These are phyloP conservation scores for Triticum urartu DNA, from an alignment of 176 grass and related monocot genomes.

Conservation along the genomic window DNA sequence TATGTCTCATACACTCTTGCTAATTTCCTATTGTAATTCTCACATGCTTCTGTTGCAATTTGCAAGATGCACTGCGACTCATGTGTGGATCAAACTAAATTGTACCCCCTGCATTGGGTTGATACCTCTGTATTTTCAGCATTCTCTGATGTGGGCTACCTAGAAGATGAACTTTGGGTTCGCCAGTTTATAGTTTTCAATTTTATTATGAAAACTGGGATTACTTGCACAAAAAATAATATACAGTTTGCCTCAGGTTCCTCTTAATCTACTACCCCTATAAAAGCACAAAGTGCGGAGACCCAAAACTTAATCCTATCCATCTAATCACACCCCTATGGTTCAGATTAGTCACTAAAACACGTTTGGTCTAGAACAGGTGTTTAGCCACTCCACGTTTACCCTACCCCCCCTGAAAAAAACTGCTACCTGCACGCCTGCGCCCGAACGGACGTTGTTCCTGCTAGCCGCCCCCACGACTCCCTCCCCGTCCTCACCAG, in stretches of 20 bases:
- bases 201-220: not conserved
- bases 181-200: not conserved
- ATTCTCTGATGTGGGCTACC: not conserved
- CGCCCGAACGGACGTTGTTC: too few relatives aligned
- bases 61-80: not conserved
- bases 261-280: not conserved
- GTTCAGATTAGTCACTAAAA: too few relatives aligned
- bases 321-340: too few relatives aligned
- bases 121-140: not conserved
- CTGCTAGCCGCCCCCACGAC: too few relatives aligned
- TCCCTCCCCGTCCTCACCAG: too few relatives aligned
- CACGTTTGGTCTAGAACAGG: too few relatives aligned
- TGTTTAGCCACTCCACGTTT: too few relatives aligned
- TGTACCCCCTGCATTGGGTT: not conserved
- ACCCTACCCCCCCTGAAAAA: too few relatives aligned
- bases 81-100: not conserved
- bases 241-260: not conserved
- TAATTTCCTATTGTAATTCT: not conserved
- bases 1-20: not conserved
- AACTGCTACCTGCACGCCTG: too few relatives aligned
- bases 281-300: too few relatives aligned
- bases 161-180: not conserved
- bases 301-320: too few relatives aligned
- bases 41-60: not conserved
- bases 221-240: constrained; percentile 6